Base-by-base conservation (phyloP, 768 basidiomycete genomes). In the Calvatia gigantea region DNA sequence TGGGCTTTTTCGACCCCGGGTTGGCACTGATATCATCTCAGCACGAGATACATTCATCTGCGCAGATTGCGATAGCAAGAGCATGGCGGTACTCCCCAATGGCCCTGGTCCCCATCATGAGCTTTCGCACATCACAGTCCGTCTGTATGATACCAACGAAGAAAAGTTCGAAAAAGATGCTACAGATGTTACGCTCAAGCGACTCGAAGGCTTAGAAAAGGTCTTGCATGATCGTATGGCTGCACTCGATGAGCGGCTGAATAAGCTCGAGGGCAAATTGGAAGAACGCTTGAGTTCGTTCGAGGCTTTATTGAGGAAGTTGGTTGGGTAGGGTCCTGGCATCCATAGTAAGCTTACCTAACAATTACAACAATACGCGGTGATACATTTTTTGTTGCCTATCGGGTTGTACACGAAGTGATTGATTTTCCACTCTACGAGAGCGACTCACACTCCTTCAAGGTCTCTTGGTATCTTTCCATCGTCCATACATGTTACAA, bases 21-120 rank as follows among this genome's bases (percentile, higher is more conserved):
- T n/a, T 32, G 15, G 33, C 38, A 27, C 49, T 9, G 11, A 9
- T 15, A 39, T 21, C 39, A 42, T 19, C 28, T 11, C 31, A 73
- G 70, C 64, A 17, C 65, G 62, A n/a, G 70, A 69, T 44, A 67
- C 65, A 2, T 68, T 69, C 48, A 59, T 73, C 23, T 73, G 72
- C 57, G 43, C 54, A 8, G 72, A 70, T 3, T 73, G 72, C 44
- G 68, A 69, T 46, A 38, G 37, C 2, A 65, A 61, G 35, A 54
- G 62, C 27, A 21, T 42, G 28, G 29, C 44, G 48, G 54, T 53
- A 27, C 39, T 42, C 11, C 39, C 48, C 39, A 53, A 60, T 11
- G 61, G 66, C 4, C 61, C 64, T 21, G 60, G 51, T 21, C 63
- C 60, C 49, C 44, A 27, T 11, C 67, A 67, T 38, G 57, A 52